These are phyloP conservation scores for Pseudevernia furfuracea DNA, from an alignment of 495 filamentous ascomycete species.

Conservation along the genomic window DNA sequence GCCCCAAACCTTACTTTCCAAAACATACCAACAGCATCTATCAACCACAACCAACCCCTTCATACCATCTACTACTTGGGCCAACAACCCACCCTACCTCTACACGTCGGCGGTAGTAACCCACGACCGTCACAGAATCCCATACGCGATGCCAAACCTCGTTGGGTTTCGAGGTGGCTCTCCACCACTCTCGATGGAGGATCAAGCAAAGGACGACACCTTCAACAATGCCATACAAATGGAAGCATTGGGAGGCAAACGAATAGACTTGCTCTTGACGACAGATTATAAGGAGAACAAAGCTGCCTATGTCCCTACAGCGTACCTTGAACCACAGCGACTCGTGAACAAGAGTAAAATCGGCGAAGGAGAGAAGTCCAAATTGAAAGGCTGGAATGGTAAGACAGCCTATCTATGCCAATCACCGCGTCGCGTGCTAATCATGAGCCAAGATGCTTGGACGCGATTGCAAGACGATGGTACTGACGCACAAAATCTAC, in stretches of 20 bases:
- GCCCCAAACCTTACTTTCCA: background rate
- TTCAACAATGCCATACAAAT: background rate
- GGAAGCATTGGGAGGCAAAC: conserved; percentile 11
- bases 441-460: conserved; percentile 14
- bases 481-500: conserved; percentile 14
- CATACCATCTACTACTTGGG: background rate
- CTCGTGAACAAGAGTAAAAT: conserved; percentile 20
- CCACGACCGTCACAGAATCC: background rate
- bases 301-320: background rate
- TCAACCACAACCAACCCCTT: background rate
- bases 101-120: background rate
- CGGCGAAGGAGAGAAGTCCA: conserved; percentile 23
- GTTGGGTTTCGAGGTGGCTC: background rate
- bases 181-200: background rate
- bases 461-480: conserved; percentile 18
- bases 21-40: background rate
- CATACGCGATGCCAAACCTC: background rate
- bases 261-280: conserved; percentile 15
- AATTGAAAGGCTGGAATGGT: conserved; percentile 19
- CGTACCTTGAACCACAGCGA: conserved; percentile 3
- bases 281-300: conserved; percentile 19
- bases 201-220: background rate
- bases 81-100: background rate
- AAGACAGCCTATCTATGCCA: background rate
- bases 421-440: conserved; percentile 1